Evolutionary conservation across 371 early-diverging fungal species (phyloP).

Genomic region (Nematocida ausubeli): DNA sequence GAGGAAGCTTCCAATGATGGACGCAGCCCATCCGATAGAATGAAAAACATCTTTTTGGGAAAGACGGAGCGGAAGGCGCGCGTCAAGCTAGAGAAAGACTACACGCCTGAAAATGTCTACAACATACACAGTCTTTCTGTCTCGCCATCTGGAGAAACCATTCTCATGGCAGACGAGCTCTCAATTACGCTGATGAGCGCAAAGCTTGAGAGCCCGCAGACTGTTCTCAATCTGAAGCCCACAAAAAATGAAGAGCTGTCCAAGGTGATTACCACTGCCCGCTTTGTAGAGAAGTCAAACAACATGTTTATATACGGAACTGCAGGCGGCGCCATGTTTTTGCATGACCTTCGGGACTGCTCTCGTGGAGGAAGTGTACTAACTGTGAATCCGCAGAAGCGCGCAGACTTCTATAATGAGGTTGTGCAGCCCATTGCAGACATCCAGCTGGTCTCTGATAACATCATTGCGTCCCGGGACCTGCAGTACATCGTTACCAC

Average conservation of each 20-base stretch:
- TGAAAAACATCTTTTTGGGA: conserved; percentile 6
- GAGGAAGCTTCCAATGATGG: neutral
- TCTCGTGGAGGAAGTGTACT: conserved; percentile 34
- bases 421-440: conserved; percentile 64
- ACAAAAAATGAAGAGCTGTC: conserved; percentile 93
- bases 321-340: conserved; percentile 88
- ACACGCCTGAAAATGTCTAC: conserved; percentile 92
- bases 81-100: conserved; percentile 64
- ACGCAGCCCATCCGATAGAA: neutral
- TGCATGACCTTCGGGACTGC: conserved; percentile 81
- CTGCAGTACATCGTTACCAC: conserved; percentile 61
- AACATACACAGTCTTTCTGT: conserved; percentile 95
- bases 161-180: conserved; percentile 91
- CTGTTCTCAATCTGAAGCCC: conserved; percentile 92
- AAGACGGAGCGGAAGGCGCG: conserved; percentile 9
- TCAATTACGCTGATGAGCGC: conserved; percentile 95
- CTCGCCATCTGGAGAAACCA: conserved; percentile 89
- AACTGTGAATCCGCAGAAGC: conserved; percentile 16
- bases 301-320: conserved; percentile 92
- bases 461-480: conserved; percentile 58
- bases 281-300: conserved; percentile 88
- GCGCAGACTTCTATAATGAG: conserved; percentile 54
- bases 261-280: conserved; percentile 94
- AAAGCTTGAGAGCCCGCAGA: conserved; percentile 68
- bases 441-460: conserved; percentile 62